Conservation (phyloP, 148 eudicot species). For the Suaeda aralocaspica region DNA sequence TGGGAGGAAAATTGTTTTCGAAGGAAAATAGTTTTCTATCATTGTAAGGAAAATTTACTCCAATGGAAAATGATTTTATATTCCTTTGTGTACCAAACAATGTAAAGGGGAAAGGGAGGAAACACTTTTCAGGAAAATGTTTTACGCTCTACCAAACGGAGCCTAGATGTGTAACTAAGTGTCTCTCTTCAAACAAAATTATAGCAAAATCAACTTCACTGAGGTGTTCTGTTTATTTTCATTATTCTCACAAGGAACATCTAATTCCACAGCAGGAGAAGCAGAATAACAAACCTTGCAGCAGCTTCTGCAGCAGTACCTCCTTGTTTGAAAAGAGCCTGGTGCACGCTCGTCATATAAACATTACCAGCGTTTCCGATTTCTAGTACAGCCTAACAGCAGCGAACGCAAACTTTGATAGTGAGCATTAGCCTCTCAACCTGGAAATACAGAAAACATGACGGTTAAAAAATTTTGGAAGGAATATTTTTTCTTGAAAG, state of each 20-base stretch:
- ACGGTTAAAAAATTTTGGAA: background rate
- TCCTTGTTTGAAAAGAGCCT: conserved; percentile 93
- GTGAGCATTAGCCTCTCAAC: conserved; percentile 61
- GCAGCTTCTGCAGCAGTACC: conserved; percentile 83
- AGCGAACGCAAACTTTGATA: conserved; percentile 67
- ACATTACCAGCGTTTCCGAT: conserved; percentile 91
- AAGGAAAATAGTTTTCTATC: too few species aligned
- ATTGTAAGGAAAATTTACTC: too few species aligned
- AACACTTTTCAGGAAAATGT: too few species aligned
- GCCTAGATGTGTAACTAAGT: background rate
- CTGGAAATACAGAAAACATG: conserved; percentile 29
- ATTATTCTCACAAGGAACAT: background rate
- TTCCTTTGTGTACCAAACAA: too few species aligned
- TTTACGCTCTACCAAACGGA: too few species aligned
- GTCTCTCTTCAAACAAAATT: background rate
- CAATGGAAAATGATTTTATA: too few species aligned
- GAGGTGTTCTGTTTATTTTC: too few species aligned
- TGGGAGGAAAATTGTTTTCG: too few species aligned
- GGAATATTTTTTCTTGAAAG: background rate
- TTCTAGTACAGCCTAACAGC: conserved; percentile 87
- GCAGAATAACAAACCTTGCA: conserved; percentile 73
- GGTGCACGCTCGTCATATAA: conserved; percentile 91
- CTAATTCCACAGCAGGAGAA: background rate
- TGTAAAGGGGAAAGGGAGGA: too few species aligned
- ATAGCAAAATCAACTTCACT: conserved; percentile 3